Evolutionary conservation across 2,329 filamentous ascomycete species (phyloP), one percentile per base, ranked within the genome.

Genomic region (Dactylellina drechsleri): DNA sequence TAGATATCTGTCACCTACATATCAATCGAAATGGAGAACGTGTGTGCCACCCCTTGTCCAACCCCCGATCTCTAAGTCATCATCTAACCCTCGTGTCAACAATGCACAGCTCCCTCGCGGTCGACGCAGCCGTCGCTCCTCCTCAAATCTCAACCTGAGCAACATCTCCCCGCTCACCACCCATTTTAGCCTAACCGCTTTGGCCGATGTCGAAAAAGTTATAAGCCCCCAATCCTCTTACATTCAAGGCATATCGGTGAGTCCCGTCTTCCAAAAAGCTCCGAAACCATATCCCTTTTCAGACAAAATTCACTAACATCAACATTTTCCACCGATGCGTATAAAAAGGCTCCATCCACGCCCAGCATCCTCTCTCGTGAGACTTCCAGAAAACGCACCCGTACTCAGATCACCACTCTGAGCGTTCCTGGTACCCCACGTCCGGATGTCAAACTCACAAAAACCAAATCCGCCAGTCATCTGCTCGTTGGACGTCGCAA

Each of bases 381-480:
- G 5, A 85, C 86, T 20, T 85, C 85, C 5, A 83, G 84, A 43
- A 82, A 85, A 23, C 83, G 83, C 54, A 85, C 84, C 49, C 83
- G 83, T 83, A 83, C 77, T 82, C 80, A 15, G 79, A 82, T 62
- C 83, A 83, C 66, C 15, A 80, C 81, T 41, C 81, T 83, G 10
- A 79, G 80, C 50, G 68, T 73, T 49, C 67, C 78, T 47, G 70
- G 73, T 79, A 79, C 73, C 64, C 79, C 41, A 59, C 62, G 56
- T 15, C 16, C 66, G 65, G 57, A 78, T 77, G 58, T 77, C 79
- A 67, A 56, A 10, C 80, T 89, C 5, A 80, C 84, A 31, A 90
- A 89, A 82, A 89, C 87, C 82, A 89, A 88, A 81, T 90, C 88
- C 0, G 85, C 87, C 50, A 86, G 85, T 0, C 85, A 90, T 56